Percentiles rank a stretch among this genome's conserved stretches.
These are phyloP conservation scores for Euryodendron excelsum DNA, from an alignment of 148 eudicot genomes.

Conservation along the genomic window DNA sequence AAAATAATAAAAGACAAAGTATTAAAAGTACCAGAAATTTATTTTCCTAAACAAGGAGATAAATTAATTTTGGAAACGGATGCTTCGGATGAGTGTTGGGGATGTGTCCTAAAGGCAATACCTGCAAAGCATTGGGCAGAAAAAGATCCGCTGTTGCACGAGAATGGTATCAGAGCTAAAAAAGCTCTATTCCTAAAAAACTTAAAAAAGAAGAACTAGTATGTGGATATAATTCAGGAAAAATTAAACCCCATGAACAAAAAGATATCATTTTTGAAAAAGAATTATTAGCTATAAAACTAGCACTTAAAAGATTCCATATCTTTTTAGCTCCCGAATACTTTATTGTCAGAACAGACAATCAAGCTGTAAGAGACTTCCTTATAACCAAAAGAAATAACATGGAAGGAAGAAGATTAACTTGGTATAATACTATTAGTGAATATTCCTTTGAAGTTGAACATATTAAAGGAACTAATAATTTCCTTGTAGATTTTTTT, in stretches of 20 bases:
- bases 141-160: not conserved
- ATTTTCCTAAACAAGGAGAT: not conserved
- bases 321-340: too few relatives aligned
- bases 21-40: not conserved
- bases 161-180: not conserved
- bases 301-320: too few relatives aligned
- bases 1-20: not conserved
- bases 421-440: too few relatives aligned
- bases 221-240: not conserved
- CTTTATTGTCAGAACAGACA: too few relatives aligned
- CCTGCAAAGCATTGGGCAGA: not conserved
- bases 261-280: too few relatives aligned
- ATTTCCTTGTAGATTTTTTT: too few relatives aligned
- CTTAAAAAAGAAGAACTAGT: not conserved
- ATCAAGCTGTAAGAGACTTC: too few relatives aligned
- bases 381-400: too few relatives aligned
- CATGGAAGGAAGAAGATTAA: too few relatives aligned
- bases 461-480: too few relatives aligned
- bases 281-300: too few relatives aligned
- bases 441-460: too few relatives aligned
- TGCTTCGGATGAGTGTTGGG: not conserved
- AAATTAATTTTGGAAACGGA: not conserved
- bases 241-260: not conserved
- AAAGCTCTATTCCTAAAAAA: not conserved
- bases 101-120: not conserved